Base-by-base conservation (phyloP, 208 protist species). In the Porcisia hertigi region DNA sequence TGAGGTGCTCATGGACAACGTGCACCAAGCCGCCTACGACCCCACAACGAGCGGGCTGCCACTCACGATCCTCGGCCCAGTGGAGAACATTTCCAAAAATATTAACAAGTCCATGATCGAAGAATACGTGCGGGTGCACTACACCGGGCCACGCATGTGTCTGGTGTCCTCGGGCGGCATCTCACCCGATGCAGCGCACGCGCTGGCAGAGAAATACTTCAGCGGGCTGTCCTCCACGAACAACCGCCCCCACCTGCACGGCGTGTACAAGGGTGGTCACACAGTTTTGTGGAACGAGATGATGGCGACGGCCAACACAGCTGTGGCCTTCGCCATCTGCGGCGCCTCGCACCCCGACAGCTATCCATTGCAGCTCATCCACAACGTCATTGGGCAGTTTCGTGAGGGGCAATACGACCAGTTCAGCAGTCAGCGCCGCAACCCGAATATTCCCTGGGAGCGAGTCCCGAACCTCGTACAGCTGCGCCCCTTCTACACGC, bases 81-180 rank as follows among this genome's bases (percentile, higher is more conserved):
- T 93, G 18, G 94, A 99, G 70, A 99, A 99, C 88, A 99, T 99
- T 79, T 83, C 94, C 52, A 75, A 77, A 30, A 88, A 96, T 76
- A 98, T 97, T 43, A 85, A 97, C 60, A 83, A 88, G 18, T 82
- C 96, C 64, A 92, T 97, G 88, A 94, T 98, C 43, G 36, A 86
- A 53, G 88, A 97, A 6, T 99, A 96, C 86, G 89, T 99, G 62
- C 70, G 86, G 59, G 91, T 87, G 72, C 95, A 99, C 92, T 99
- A 99, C 92, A 99, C 98, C 8, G 98, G 97, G 5, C 92, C 96
- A 3, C 94, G 98, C 70, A 99, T 99, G 92, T 97, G 97, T n/a
- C 83, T 99, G 39, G 95, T 98, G 62, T 97, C 84, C 47, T 96
- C 96, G 43, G 99, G 99, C 72, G 96, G 96, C 69, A 89, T 99